Evolutionary conservation across 768 basidiomycete species (phyloP), one percentile per base, ranked within the genome.

Genomic region (Tricholoma saponaceum): DNA sequence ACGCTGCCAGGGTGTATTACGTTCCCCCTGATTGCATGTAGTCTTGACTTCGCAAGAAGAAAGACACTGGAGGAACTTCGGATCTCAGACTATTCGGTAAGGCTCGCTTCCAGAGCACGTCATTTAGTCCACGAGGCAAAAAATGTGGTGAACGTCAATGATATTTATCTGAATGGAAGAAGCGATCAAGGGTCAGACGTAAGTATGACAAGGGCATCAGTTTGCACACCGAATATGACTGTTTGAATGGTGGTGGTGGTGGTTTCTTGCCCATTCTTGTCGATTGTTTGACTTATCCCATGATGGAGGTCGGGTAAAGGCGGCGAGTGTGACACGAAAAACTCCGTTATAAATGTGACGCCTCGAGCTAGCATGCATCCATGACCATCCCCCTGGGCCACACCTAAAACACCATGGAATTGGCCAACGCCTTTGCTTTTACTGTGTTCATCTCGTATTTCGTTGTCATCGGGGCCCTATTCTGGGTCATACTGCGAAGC

Each of bases 381-480:
- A 22, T 43, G 41, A 20, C 41, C 18, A 43, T 43, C 16, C 18
- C 41, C 20, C 12, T 4, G 20, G 13, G 22, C 22, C 9, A 23
- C 44, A 46, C 22, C 44, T 23, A 13, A 6, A 23, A 49, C 37
- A 54, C 53, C 18, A 54, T 54, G 53, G 26, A 54, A 2, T 1
- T 54, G 3, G n/a, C 41, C 3, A 28, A 43, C 4, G 41, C 26
- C 18, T 44, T 54, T 43, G 53, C 41, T 4, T 32, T 54, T 2
- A 32, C 23, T 5, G 53, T 72, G 12, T 69, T 74, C 52, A 39
- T 58, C 9, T 64, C 65, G 1, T 72, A 72, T 41, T 72, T 72
- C 54, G 43, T 66, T 3, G 41, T 59, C 28, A 70, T 72, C 12
- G 12, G 67, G 2, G 62, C 39, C 39, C 62, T 72, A 1, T 69